Evolutionary conservation across 2,329 filamentous ascomycete species (phyloP).

Genomic region (Hortaea sp.): DNA sequence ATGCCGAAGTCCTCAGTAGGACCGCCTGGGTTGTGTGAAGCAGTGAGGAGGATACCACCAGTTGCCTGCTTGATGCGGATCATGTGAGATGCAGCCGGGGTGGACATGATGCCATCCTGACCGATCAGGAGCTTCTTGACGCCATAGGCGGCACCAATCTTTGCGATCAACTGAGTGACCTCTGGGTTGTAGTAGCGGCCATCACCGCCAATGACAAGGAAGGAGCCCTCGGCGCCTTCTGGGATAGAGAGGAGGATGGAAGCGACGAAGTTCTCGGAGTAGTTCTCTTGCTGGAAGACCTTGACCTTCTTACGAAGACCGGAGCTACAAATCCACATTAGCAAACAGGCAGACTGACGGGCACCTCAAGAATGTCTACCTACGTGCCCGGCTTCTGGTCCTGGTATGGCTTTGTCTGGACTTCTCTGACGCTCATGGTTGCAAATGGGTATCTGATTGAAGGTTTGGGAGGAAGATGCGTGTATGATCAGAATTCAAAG

Average conservation of each 20-base stretch:
- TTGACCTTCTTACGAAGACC: conserved; percentile 98
- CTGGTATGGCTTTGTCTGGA: conserved; percentile 73
- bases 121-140: conserved; percentile 98
- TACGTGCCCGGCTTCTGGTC: conserved; percentile 99
- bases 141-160: conserved; percentile 92
- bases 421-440: conserved; percentile 65
- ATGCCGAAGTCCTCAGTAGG: conserved; percentile 95
- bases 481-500: background rate
- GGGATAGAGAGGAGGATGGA: conserved; percentile 94
- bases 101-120: conserved; percentile 92
- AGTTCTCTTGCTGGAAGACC: conserved; percentile 90
- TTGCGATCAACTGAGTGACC: conserved; percentile 91
- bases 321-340: conserved; percentile 49
- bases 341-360: too few relatives aligned
- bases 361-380: conserved; percentile 34
- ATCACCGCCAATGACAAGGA: conserved; percentile 94
- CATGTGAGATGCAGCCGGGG: conserved; percentile 88
- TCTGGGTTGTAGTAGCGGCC: conserved; percentile 96
- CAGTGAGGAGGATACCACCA: conserved; percentile 90
- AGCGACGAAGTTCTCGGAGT: conserved; percentile 90
- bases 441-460: background rate
- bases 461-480: background rate
- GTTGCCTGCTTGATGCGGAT: conserved; percentile 93
- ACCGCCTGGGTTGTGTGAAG: conserved; percentile 97
- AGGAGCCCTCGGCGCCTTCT: conserved; percentile 77